Base-by-base conservation (phyloP, 1,139 yeast genomes). In the Suhomyces coccinellae region DNA sequence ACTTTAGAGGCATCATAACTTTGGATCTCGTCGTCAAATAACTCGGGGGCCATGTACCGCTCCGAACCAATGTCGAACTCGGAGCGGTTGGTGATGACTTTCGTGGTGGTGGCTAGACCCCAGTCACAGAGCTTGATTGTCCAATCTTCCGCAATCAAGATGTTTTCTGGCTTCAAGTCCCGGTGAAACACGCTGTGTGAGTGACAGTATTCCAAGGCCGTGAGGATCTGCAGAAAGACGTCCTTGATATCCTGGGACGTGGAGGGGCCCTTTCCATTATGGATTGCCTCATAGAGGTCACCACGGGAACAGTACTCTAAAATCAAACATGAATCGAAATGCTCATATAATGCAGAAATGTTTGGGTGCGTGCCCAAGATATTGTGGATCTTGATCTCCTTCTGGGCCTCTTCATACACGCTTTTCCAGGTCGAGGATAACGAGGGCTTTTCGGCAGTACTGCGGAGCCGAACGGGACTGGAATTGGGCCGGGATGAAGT, bases 11-110 rank as follows among this genome's bases (percentile, higher is more conserved):
- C 93, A 58, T 87, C 89, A 64, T 93, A 93, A 38, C 75, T 72
- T 35, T 78, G 79, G 40, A 81, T 71, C 43, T 79, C 75, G 22
- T 71, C 65, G 55, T 85, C 89, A 58, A 86, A 81, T 44, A 91
- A 71, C 62, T 93, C 99, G 0, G 99, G 99, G 0, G 98, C 96
- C 99, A 93, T 93, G 65, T 93, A 93, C 49, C 97, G 75, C 65
- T 91, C 97, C 40, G 93, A 83, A 20, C 99, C 99, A 47, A 91
- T 87, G 52, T 91, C 97, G 63, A 90, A 87, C 58, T 91, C 97
- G 41, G 58, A 62, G 33, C 56, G 60, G 52, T 71, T 62, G 35
- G 79, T 67, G 56, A 90, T 83, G 37, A 68, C 67, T 43, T 70
- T 69, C 27, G 76, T 71, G 14, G 86, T 81, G 2, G 97, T 85